Percentiles rank a stretch among this genome's conserved stretches.
Conservation (phyloP, 108 stramenopile genomes). For the Cylindrotheca fusiformis region DNA sequence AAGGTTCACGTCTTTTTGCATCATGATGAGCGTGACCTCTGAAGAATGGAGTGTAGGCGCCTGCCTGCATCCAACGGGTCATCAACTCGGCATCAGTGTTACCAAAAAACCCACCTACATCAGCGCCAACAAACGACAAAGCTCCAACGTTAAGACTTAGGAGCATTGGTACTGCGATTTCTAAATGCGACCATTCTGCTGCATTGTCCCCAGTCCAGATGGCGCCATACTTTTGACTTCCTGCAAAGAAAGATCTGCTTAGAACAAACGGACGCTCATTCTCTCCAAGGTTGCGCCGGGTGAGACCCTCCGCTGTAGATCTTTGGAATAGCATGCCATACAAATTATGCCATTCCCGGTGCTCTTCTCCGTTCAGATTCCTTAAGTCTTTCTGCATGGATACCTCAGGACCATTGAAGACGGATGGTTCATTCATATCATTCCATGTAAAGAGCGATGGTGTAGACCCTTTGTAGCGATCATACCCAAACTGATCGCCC, state of each 20-base stretch:
- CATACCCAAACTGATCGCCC: conserved; percentile 93
- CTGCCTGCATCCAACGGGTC: conserved; percentile 98
- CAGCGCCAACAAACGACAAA: conserved; percentile 95
- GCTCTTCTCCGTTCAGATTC: conserved; percentile 91
- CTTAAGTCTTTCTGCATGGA: conserved; percentile 91
- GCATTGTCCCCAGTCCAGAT: conserved; percentile 99
- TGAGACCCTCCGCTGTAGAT: conserved; percentile 92
- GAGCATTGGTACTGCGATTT: conserved; percentile 94
- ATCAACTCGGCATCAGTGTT: conserved; percentile 95
- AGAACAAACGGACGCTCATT: conserved; percentile 95
- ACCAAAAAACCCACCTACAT: conserved; percentile 99
- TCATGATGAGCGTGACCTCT: conserved; percentile 99
- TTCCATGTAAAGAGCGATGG: conserved; percentile 97
- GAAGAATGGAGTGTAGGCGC: conserved; percentile 98
- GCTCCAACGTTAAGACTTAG: conserved; percentile 91
- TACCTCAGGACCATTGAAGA: conserved; percentile 99
- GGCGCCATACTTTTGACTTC: conserved; percentile 94
- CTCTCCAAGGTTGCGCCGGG: conserved; percentile 61
- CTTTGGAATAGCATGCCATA: conserved; percentile 98
- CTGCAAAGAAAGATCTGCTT: conserved; percentile 95
- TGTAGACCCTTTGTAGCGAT: conserved; percentile 93
- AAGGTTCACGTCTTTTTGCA: conserved; percentile 95
- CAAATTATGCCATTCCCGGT: conserved; percentile 99
- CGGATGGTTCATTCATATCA: conserved; percentile 98
- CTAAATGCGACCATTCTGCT: conserved; percentile 93